Evolutionary conservation across 192 early-diverging fungal genomes (phyloP).

Genomic region (Entomortierella lignicola): DNA sequence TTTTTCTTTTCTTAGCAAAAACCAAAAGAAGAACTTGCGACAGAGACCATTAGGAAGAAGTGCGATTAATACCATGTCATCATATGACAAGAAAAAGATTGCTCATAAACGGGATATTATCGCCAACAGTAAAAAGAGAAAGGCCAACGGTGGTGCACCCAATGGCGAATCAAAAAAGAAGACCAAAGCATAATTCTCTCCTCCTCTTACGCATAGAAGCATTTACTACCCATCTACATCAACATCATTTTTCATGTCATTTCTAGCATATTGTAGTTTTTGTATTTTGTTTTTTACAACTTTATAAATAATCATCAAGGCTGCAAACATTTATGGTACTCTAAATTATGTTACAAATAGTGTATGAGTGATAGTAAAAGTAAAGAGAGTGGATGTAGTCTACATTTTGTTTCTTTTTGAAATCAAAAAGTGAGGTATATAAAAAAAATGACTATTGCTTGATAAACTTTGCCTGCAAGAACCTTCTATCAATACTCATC

Average conservation of each 20-base stretch:
- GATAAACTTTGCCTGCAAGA: conserved; percentile 81
- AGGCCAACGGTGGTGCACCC: conserved; percentile 10
- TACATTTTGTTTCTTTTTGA: no score
- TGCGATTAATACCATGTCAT: conserved; percentile 80
- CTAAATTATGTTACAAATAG: no score
- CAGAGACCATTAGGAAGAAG: conserved; percentile 80
- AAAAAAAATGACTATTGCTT: conserved; percentile 41
- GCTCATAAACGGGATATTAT: conserved; percentile 72
- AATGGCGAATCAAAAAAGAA: conserved; percentile 17
- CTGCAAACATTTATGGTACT: no score
- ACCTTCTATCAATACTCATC: conserved; percentile 76
- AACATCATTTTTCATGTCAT: not conserved
- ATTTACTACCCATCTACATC: no score
- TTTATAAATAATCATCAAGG: no score
- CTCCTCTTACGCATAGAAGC: not conserved
- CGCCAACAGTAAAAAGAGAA: conserved; percentile 54
- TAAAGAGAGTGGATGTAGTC: no score
- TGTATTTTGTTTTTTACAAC: not conserved
- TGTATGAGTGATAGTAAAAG: no score
- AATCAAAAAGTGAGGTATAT: conserved; percentile 1
- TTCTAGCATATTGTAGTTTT: not conserved
- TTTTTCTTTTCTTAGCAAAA: conserved; percentile 54
- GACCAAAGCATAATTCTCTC: conserved; percentile 13
- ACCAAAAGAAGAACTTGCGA: conserved; percentile 75
- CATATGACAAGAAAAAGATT: conserved; percentile 77